Base-by-base conservation (phyloP, 2,329 filamentous ascomycete genomes). In the Lecanicillium sp. region DNA sequence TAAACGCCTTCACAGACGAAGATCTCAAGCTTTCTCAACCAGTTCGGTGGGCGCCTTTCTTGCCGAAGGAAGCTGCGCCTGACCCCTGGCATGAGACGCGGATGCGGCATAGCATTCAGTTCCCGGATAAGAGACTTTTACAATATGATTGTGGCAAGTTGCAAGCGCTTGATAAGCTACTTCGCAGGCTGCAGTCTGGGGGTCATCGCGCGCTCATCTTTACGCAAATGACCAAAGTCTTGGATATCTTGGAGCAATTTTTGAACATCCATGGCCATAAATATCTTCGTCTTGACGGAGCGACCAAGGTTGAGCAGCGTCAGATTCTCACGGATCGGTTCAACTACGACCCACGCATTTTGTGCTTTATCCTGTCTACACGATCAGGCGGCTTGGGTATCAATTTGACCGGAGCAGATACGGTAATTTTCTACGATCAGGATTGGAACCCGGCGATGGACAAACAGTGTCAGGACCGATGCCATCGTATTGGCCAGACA, bases 381-480 rank as follows among this genome's bases (percentile, higher is more conserved):
- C 80, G 92, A 41, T 95, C 92, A 0, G 92, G 92, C 48, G 92
- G 92, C 40, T 70, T 98, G 1, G 92, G 92, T 41, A 94, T 98
- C 66, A 98, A 98, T 52, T 71, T 98, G 31, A 96, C 90, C 0
- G 92, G 92, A 35, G 92, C 92, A 5, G 92, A 96, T 58, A 95
- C 89, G 0, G 92, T 98, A 52, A 95, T 98, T 48, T 98, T 98
- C 61, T 98, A 96, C 62, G 92, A 98, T 54, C 80, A 96, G 43
- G 92, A 98, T 58, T 98, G 94, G 94, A 98, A 98, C 53, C 92
- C 92, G 0, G 92, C 94, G 37, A 98, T 98, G 92, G 92, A 98
- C 67, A 95, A 95, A 61, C 92, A 98, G 61, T 98, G 92, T 53
- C 94, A 98, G 63, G 94, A 98, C 58, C 79, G 92, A 52, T 94